Evolutionary conservation across 2,329 filamentous ascomycete genomes (phyloP).

Genomic region (Colletotrichum sublineola): DNA sequence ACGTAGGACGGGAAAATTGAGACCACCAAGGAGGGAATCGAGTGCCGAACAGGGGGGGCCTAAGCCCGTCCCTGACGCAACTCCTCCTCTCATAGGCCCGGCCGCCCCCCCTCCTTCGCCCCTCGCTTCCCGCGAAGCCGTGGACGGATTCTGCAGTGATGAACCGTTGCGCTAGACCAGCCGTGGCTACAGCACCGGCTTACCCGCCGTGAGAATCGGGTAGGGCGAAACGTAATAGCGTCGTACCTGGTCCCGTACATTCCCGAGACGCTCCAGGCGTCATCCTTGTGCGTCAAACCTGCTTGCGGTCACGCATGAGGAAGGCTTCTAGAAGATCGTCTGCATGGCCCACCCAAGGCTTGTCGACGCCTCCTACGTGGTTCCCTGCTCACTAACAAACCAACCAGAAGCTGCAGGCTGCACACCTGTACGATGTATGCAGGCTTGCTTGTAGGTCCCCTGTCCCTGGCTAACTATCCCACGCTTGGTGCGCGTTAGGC

Average conservation of each 20-base stretch:
- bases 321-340: constrained; percentile 42
- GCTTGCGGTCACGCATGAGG: constrained; percentile 21
- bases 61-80: not conserved
- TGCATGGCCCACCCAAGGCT: constrained; percentile 13
- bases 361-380: constrained; percentile 31
- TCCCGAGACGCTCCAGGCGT: constrained; percentile 36
- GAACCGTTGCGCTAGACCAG: constrained; percentile 22
- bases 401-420: too few species aligned
- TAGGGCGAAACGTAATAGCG: constrained; percentile 37
- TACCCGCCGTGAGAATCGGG: constrained; percentile 18
- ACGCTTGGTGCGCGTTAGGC: constrained; percentile 19
- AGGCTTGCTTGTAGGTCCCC: too few species aligned
- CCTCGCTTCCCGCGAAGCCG: not conserved
- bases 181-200: constrained; percentile 16
- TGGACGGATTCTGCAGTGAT: constrained; percentile 11
- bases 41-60: constrained; percentile 35
- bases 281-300: constrained; percentile 18
- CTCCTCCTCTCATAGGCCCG: constrained; percentile 18
- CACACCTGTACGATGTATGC: too few species aligned
- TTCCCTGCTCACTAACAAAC: constrained; percentile 12
- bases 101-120: not conserved
- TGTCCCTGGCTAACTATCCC: not conserved
- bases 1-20: constrained; percentile 2
- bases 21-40: constrained; percentile 24
- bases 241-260: constrained; percentile 26